Conservation (phyloP, 306 rosid genomes). For the Lathyrus aphaca region DNA sequence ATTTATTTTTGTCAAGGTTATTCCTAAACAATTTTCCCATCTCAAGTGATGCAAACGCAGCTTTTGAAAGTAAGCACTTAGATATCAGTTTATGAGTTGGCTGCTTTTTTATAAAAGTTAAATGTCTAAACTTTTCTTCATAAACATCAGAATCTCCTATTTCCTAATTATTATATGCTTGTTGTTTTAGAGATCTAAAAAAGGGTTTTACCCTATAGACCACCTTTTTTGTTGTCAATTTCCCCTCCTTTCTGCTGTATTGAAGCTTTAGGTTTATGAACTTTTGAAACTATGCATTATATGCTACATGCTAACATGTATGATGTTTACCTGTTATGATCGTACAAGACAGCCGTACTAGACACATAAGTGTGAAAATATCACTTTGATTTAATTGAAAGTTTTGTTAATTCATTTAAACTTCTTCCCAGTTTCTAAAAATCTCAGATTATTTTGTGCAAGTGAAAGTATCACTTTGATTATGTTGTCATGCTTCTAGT, state of each 20-base stretch:
- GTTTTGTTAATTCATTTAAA: background rate
- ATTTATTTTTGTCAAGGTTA: background rate
- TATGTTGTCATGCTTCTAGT: background rate
- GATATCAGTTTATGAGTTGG: background rate
- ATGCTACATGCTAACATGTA: slow-evolving; percentile 20
- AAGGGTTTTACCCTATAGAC: background rate
- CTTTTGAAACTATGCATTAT: slow-evolving; percentile 1
- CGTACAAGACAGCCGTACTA: background rate
- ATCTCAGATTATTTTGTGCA: no score
- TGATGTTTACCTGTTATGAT: background rate
- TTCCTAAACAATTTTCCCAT: background rate
- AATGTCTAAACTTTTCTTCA: background rate
- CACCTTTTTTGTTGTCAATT: background rate
- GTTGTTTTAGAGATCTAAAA: background rate
- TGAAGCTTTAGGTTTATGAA: slow-evolving; percentile 15
- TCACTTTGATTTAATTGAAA: slow-evolving; percentile 23
- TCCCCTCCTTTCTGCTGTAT: slow-evolving; percentile 1
- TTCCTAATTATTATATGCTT: slow-evolving; percentile 3
- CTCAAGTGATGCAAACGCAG: background rate
- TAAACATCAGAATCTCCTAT: background rate
- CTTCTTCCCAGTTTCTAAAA: no score
- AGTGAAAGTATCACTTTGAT: background rate
- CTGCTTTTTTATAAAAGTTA: background rate
- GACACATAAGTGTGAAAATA: slow-evolving; percentile 7
- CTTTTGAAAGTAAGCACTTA: background rate